phyloP scores from a whole-genome alignment of 768 basidiomycete species.

The Tubosaeta sp. region DNA sequence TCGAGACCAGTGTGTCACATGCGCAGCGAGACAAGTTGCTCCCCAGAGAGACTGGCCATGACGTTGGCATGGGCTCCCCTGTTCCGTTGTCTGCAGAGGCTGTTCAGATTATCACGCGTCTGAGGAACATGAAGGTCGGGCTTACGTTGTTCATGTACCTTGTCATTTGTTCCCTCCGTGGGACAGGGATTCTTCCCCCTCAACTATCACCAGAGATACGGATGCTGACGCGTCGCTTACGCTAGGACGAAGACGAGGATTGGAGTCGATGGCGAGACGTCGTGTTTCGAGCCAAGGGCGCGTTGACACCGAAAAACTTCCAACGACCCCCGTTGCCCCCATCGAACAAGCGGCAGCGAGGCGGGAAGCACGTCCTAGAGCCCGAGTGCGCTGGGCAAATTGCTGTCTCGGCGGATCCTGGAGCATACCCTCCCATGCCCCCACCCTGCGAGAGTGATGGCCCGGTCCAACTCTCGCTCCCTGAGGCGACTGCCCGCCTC shows the following conservation, averaged over 20 bases:
- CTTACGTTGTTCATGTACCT: neutral
- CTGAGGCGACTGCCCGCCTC: constrained; percentile 45
- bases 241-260: constrained; percentile 80
- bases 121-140: constrained; percentile 79
- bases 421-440: neutral
- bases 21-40: constrained; percentile 45
- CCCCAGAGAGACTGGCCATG: constrained; percentile 81
- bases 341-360: constrained; percentile 55
- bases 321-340: constrained; percentile 45
- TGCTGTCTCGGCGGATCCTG: neutral
- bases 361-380: constrained; percentile 36
- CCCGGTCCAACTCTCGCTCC: constrained; percentile 34
- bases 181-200: neutral
- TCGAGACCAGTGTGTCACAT: neutral
- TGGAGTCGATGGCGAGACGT: constrained; percentile 88
- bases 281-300: constrained; percentile 71
- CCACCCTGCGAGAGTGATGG: neutral
- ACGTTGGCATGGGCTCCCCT: constrained; percentile 85
- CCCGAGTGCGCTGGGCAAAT: neutral
- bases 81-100: constrained; percentile 75
- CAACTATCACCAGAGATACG: too few species aligned
- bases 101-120: constrained; percentile 67
- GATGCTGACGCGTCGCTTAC: constrained; percentile 3
- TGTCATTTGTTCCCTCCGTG: neutral
- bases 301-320: constrained; percentile 37